A percentile compares a stretch with the other conserved stretches of the same genome.
Evolutionary conservation across 352 stramenopile species (phyloP).

Genomic region (Pythium sp.): DNA sequence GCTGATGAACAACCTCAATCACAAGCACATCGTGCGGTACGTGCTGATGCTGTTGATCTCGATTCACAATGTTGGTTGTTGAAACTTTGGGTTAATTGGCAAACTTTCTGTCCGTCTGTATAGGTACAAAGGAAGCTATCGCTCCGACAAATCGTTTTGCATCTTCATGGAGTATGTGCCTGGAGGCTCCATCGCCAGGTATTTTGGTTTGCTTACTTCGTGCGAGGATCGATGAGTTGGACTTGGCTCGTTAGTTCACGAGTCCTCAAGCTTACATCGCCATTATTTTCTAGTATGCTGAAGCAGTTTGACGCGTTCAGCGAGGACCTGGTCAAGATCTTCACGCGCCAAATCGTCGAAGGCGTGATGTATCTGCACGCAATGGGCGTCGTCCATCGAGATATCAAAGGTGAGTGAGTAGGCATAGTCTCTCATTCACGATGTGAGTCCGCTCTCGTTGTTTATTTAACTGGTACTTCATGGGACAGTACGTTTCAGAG

Average conservation of each 20-base stretch:
- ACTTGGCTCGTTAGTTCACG: not conserved
- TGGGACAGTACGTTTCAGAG: not conserved
- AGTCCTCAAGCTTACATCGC: not conserved
- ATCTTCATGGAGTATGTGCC: slow-evolving; percentile 98
- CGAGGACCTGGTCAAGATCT: slow-evolving; percentile 87
- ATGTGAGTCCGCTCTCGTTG: not conserved
- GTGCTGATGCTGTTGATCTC: slow-evolving; percentile 5
- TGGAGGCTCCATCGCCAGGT: slow-evolving; percentile 86
- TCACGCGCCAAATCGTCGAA: slow-evolving; percentile 89
- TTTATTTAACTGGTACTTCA: not conserved
- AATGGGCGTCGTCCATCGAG: slow-evolving; percentile 91
- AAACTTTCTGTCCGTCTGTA: not conserved
- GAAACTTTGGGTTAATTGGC: not conserved
- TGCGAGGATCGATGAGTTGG: not conserved
- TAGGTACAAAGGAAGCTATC: slow-evolving; percentile 84
- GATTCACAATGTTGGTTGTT: not conserved
- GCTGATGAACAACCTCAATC: slow-evolving; percentile 92
- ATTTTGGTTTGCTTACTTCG: not conserved
- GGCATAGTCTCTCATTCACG: not conserved
- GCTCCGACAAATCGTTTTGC: slow-evolving; percentile 77
- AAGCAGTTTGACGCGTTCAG: slow-evolving; percentile 93
- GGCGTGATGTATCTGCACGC: slow-evolving; percentile 91
- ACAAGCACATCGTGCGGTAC: slow-evolving; percentile 96
- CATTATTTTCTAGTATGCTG: slow-evolving; percentile 54
- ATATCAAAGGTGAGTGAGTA: slow-evolving; percentile 84